These are phyloP conservation scores for Apiotrichum gamsii DNA, from an alignment of 1,284 basidiomycete genomes.

Conservation along the genomic window DNA sequence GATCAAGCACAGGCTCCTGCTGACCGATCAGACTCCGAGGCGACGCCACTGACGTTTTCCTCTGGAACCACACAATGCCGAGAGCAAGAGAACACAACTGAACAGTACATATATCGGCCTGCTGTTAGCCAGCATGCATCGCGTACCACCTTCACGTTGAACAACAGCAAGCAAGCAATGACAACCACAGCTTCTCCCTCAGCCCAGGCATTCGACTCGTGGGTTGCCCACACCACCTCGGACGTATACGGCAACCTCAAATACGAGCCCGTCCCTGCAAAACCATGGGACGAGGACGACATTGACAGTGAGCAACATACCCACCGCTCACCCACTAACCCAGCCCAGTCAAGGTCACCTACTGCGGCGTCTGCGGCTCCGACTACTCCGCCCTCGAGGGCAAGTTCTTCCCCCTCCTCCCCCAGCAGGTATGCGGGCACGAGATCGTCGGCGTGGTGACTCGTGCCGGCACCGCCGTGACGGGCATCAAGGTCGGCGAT, in stretches of 20 bases:
- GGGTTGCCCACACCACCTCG: constrained; percentile 38
- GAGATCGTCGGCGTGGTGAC: constrained; percentile 32
- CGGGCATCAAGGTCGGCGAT: constrained; percentile 43
- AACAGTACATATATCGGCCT: no score
- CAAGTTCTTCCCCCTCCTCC: constrained; percentile 2
- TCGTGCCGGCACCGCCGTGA: constrained; percentile 22
- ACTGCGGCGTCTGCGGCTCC: constrained; percentile 19
- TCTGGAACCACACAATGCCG: no score
- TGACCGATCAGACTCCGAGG: no score
- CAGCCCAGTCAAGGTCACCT: constrained; percentile 14
- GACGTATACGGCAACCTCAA: constrained; percentile 44
- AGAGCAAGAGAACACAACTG: no score
- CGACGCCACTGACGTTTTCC: no score
- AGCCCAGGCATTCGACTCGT: constrained; percentile 31
- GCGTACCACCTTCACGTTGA: no score
- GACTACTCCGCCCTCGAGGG: constrained; percentile 17
- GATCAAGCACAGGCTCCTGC: no score
- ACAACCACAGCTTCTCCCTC: background rate
- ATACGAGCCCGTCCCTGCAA: constrained; percentile 39
- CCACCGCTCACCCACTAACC: background rate
- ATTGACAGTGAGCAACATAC: constrained; percentile 37
- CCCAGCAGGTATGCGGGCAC: constrained; percentile 20
- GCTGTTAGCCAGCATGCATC: no score
- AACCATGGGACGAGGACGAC: constrained; percentile 45
- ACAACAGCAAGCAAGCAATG: no score